Conservation (phyloP, 768 basidiomycete species). For the Mycena olivaceomarginata region DNA sequence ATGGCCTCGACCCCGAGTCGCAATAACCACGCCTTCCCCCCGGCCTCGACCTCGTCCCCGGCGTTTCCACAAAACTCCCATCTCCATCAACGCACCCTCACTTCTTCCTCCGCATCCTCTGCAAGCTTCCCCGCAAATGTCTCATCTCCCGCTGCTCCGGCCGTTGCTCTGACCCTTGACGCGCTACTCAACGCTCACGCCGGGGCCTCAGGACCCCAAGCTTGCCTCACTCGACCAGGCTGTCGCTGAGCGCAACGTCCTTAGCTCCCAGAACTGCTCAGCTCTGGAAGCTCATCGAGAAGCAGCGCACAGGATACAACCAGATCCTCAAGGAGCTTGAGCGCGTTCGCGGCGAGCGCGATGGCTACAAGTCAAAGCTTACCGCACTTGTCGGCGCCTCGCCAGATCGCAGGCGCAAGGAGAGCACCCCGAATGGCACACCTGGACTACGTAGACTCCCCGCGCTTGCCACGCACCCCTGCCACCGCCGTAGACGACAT, state of each 20-base stretch:
- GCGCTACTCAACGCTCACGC: constrained; percentile 74
- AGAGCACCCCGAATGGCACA: constrained; percentile 20
- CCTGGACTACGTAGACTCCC: neutral
- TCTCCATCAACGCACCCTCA: constrained; percentile 43
- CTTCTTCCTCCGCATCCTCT: constrained; percentile 55
- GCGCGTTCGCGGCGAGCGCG: constrained; percentile 88
- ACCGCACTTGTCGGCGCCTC: constrained; percentile 49
- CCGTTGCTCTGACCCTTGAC: constrained; percentile 69
- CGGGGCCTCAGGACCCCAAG: constrained; percentile 70
- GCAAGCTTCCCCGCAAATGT: constrained; percentile 42
- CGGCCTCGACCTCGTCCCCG: constrained; percentile 46
- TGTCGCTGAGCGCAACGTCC: constrained; percentile 86
- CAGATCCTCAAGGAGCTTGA: constrained; percentile 91
- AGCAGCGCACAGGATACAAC: constrained; percentile 88
- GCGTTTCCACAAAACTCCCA: constrained; percentile 48
- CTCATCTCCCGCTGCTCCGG: constrained; percentile 47
- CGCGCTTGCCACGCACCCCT: constrained; percentile 10
- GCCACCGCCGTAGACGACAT: constrained; percentile 26
- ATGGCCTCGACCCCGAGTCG: constrained; percentile 45
- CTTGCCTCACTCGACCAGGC: constrained; percentile 85
- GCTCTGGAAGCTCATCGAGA: constrained; percentile 97
- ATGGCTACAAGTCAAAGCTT: constrained; percentile 75
- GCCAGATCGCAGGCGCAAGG: constrained; percentile 48
- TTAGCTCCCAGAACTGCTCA: constrained; percentile 91
- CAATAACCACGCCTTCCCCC: constrained; percentile 28